These are phyloP conservation scores for Ceratobasidium theobromae DNA, from an alignment of 1,284 basidiomycete genomes.

Conservation along the genomic window DNA sequence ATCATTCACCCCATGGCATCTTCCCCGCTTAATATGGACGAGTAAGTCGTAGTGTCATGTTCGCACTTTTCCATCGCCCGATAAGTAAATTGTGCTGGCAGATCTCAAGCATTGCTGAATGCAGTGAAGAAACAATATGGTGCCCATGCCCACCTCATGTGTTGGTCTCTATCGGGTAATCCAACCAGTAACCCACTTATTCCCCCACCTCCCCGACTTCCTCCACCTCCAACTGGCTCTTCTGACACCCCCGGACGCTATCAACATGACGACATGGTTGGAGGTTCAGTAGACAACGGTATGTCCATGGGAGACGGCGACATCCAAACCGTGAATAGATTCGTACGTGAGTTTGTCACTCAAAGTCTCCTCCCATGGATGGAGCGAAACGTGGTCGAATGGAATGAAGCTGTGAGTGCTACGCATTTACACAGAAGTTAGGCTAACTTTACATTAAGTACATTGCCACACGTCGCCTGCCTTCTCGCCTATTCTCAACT, in stretches of 20 bases:
- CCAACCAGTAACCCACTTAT: constrained; percentile 67
- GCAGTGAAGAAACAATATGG: constrained; percentile 82
- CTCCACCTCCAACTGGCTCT: constrained; percentile 48
- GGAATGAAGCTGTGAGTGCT: constrained; percentile 79
- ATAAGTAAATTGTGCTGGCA: constrained; percentile 40
- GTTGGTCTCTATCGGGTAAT: constrained; percentile 54
- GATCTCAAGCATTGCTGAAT: constrained; percentile 72
- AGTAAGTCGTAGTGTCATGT: constrained; percentile 53
- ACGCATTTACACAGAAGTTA: constrained; percentile 3
- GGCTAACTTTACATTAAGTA: constrained; percentile 47
- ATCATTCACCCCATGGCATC: constrained; percentile 65
- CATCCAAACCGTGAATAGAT: constrained; percentile 75
- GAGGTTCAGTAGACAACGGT: constrained; percentile 2
- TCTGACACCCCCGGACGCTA: constrained; percentile 23
- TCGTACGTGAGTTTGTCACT: constrained; percentile 86
- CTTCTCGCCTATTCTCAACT: constrained; percentile 80
- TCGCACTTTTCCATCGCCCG: background rate
- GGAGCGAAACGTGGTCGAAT: constrained; percentile 90
- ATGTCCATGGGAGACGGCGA: constrained; percentile 72
- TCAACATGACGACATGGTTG: constrained; percentile 11
- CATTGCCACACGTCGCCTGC: constrained; percentile 77
- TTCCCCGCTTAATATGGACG: constrained; percentile 71
- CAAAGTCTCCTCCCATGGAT: constrained; percentile 95
- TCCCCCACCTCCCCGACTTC: constrained; percentile 62
- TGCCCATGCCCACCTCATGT: constrained; percentile 67